phyloP scores from a whole-genome alignment of 108 stramenopile species.

The Fistulifera pelliculosa region DNA sequence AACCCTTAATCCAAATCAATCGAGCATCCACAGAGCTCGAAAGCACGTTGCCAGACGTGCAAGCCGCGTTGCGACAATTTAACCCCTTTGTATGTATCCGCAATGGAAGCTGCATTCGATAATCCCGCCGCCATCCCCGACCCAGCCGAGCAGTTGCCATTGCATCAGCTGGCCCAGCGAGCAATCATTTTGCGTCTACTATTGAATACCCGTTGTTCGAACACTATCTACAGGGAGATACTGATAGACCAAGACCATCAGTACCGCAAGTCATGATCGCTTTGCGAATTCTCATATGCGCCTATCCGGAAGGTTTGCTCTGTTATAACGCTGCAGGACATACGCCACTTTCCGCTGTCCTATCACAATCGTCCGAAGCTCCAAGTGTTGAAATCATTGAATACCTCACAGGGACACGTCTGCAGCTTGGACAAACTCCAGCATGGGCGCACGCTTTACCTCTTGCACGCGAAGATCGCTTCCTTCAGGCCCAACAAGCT shows the following conservation, averaged over 20 bases:
- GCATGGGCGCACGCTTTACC: constrained; percentile 8
- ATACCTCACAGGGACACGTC: constrained; percentile 24
- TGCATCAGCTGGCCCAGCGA: constrained; percentile 28
- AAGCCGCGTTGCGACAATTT: constrained; percentile 16
- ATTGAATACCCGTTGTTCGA: not conserved
- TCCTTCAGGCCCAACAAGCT: too few species aligned
- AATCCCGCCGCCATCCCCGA: constrained; percentile 34
- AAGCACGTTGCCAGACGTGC: constrained; percentile 24
- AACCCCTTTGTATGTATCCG: constrained; percentile 11
- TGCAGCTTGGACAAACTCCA: constrained; percentile 14
- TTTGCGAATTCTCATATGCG: constrained; percentile 26
- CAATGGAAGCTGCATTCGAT: not conserved
- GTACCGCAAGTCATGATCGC: constrained; percentile 1
- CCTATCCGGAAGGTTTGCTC: constrained; percentile 32
- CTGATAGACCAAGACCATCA: not conserved
- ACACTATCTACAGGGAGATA: too few species aligned
- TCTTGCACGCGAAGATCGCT: too few species aligned
- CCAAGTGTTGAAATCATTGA: constrained; percentile 24
- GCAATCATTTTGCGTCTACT: not conserved
- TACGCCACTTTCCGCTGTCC: constrained; percentile 30
- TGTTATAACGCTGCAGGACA: constrained; percentile 20
- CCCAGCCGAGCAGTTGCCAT: constrained; percentile 19
- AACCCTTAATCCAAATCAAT: not conserved
- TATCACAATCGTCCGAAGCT: constrained; percentile 15
- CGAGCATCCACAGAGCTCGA: not conserved